Base-by-base conservation (phyloP, 768 basidiomycete genomes). In the Boletus pseudo-olivaceus region DNA sequence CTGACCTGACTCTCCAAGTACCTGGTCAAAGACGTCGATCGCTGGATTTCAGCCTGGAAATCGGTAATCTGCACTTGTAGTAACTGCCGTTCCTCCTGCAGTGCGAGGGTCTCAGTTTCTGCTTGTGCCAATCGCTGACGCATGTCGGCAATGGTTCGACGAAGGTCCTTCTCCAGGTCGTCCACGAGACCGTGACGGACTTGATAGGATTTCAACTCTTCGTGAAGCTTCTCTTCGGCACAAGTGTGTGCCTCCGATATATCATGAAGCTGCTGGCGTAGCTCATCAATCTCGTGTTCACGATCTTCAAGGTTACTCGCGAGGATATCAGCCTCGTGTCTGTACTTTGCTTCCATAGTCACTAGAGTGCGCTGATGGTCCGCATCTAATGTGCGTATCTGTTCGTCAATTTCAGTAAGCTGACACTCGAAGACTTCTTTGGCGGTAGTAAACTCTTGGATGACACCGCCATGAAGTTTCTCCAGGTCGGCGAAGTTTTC, bases 21-120 rank as follows among this genome's bases (percentile, higher is more conserved):
- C 53, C 84, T 79, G 37, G 74, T 75, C 52, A 87, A 68, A 7
- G 88, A 88, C 43, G 79, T 72, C 9, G 75, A 77, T 35, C 83
- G 81, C 67, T 90, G 86, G 12, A 82, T 67, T 62, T 90, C 85
- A 3, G 87, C 84, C 55, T 81, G 80, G 27, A 88, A 70, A 14
- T 72, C 69, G 0, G 85, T 88, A 43, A 78, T 76, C 59, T 84
- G 75, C 45, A 76, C 74, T 55, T 88, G 82, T 15, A 86, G 67
- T 10, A 65, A 48, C 1, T 66, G 69, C 57, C 77, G 83, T 69
- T 88, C 85, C 42, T 78, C 74, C 55, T 80, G 77, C 19, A 77
- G 51, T 5, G 63, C 42, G 33, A 73, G 67, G 26, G 76, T 55
- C 14, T 75, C 71, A 1, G 53, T 53, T 43, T 75, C 70, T 27